phyloP scores from a whole-genome alignment of 768 basidiomycete species.

The Trichaptum fuscoviolaceum region DNA sequence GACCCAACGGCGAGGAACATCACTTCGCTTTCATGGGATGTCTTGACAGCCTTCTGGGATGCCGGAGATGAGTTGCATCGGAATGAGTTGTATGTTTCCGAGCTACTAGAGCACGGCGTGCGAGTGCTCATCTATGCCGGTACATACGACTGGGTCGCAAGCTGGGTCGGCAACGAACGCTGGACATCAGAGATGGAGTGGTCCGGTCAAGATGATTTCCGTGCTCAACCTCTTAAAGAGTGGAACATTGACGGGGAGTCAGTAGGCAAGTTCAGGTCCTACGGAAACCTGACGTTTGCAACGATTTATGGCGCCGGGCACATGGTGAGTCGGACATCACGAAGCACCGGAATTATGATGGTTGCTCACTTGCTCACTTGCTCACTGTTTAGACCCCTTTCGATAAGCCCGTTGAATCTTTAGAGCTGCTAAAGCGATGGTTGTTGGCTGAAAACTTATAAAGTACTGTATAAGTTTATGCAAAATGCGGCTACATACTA shows the following conservation, averaged over 20 bases:
- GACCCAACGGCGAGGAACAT: constrained; percentile 43
- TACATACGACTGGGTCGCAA: constrained; percentile 52
- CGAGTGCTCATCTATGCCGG: constrained; percentile 53
- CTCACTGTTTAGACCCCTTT: constrained; percentile 35
- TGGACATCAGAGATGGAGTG: constrained; percentile 59
- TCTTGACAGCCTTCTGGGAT: constrained; percentile 41
- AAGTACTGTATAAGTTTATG: background rate
- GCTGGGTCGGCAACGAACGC: constrained; percentile 58
- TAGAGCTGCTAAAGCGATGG: constrained; percentile 48
- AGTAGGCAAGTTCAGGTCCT: constrained; percentile 53
- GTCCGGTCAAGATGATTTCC: constrained; percentile 49
- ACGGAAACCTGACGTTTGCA: constrained; percentile 56
- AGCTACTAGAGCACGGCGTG: constrained; percentile 48
- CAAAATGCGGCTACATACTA: no score
- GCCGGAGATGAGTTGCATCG: constrained; percentile 35
- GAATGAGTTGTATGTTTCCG: constrained; percentile 36
- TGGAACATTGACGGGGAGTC: constrained; percentile 52
- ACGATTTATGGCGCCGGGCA: constrained; percentile 70
- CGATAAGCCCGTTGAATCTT: constrained; percentile 53
- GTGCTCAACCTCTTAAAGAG: constrained; percentile 34
- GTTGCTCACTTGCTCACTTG: background rate
- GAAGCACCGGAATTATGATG: background rate
- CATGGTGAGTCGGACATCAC: constrained; percentile 42
- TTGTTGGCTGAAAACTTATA: constrained; percentile 23
- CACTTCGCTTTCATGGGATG: constrained; percentile 47